A percentile compares a stretch with the other conserved stretches of the same genome.
phyloP scores from a whole-genome alignment of 2,329 filamentous ascomycete species.

The Leptographium wingfieldii region DNA sequence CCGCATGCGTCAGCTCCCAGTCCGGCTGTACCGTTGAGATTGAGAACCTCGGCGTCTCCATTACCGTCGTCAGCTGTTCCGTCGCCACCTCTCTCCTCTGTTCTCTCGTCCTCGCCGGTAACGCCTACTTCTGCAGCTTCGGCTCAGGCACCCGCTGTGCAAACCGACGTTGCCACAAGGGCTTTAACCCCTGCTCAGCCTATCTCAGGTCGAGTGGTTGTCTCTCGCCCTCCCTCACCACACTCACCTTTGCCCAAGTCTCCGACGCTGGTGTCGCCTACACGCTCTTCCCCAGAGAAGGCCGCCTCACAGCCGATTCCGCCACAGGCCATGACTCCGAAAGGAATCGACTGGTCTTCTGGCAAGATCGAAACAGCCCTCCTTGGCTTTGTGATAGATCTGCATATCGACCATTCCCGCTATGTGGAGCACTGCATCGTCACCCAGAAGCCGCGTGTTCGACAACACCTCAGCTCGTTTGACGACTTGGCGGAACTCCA shows the following conservation, averaged over 20 bases:
- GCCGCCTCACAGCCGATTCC: background rate
- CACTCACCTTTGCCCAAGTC: background rate
- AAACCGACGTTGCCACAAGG: background rate
- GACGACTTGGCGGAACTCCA: conserved; percentile 37
- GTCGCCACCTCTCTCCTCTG: background rate
- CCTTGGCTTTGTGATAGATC: conserved; percentile 26
- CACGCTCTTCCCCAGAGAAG: background rate
- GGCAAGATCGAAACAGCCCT: conserved; percentile 30
- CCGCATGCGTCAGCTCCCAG: background rate
- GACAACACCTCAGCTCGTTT: conserved; percentile 5
- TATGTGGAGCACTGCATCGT: conserved; percentile 33
- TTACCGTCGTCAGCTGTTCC: background rate
- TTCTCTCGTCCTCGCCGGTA: background rate
- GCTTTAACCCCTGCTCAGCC: background rate
- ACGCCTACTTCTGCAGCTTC: background rate
- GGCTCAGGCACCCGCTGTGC: background rate
- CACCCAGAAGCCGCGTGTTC: conserved; percentile 14
- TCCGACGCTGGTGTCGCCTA: background rate
- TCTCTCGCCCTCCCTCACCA: background rate
- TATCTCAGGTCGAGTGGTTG: background rate
- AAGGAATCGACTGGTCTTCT: conserved; percentile 26
- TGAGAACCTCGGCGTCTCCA: background rate
- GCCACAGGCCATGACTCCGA: background rate
- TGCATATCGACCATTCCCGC: conserved; percentile 31
- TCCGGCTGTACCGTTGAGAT: background rate